These are phyloP conservation scores for Chaetothyriales sp. DNA, from an alignment of 2,329 filamentous ascomycete genomes.

Conservation along the genomic window DNA sequence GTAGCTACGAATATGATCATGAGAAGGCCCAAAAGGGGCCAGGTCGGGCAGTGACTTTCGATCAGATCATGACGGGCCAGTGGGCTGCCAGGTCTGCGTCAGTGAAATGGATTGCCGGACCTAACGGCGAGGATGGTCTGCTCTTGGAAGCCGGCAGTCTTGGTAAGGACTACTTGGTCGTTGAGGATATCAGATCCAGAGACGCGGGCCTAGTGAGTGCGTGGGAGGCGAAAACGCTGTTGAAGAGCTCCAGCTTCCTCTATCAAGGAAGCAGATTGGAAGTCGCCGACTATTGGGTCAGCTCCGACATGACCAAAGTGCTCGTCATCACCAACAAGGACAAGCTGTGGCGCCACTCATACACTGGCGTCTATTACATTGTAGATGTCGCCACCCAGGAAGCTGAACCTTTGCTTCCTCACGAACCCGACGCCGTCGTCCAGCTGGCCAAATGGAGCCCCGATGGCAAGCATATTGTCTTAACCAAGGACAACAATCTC, in stretches of 20 bases:
- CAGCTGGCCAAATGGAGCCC: conserved; percentile 88
- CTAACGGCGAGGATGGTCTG: conserved; percentile 56
- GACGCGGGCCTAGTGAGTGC: conserved; percentile 25
- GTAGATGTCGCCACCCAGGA: conserved; percentile 74
- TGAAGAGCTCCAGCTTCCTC: conserved; percentile 53
- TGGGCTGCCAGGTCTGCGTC: conserved; percentile 28
- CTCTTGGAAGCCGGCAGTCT: conserved; percentile 55
- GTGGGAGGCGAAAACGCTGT: conserved; percentile 53
- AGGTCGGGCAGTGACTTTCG: conserved; percentile 30
- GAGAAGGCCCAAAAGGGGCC: conserved; percentile 24
- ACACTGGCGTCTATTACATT: conserved; percentile 75
- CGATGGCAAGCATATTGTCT: conserved; percentile 72
- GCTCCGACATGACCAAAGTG: conserved; percentile 71
- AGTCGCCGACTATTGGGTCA: conserved; percentile 58
- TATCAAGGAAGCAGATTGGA: conserved; percentile 42
- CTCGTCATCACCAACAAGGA: conserved; percentile 60
- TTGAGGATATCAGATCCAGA: conserved; percentile 65
- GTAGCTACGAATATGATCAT: conserved; percentile 19
- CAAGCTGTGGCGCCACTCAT: conserved; percentile 83
- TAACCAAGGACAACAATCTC: conserved; percentile 80
- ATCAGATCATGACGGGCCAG: conserved; percentile 27
- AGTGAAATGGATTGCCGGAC: conserved; percentile 35
- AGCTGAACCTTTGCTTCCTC: conserved; percentile 63
- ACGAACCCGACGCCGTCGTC: conserved; percentile 49
- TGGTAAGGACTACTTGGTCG: conserved; percentile 63